A percentile compares a stretch with the other conserved stretches of the same genome.
phyloP scores from a whole-genome alignment of 139 green algal species.

The Micractinium sp. region DNA sequence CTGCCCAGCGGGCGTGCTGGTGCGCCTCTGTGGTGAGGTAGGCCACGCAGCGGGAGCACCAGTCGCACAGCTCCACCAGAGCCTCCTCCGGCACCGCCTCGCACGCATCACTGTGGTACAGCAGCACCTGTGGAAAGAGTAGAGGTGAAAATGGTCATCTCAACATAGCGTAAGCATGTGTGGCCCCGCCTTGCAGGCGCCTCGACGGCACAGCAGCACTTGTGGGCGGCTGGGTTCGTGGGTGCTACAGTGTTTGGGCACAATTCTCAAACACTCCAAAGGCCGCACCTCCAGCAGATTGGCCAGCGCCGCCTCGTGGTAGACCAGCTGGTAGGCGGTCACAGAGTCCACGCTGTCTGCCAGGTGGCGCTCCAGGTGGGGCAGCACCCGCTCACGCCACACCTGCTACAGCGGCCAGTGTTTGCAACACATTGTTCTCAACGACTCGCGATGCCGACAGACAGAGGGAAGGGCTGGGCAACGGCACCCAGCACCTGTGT shows the following conservation, averaged over 20 bases:
- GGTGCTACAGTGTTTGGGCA: too few relatives aligned
- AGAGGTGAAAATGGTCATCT: background rate
- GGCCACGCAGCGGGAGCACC: conserved; percentile 74
- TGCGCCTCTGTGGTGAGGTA: conserved; percentile 59
- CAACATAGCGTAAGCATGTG: too few relatives aligned
- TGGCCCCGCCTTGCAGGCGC: too few relatives aligned
- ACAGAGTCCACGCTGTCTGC: conserved; percentile 60
- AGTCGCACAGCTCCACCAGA: conserved; percentile 78
- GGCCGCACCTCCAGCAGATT: conserved; percentile 87
- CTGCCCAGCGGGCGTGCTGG: conserved; percentile 10
- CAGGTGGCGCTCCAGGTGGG: conserved; percentile 71
- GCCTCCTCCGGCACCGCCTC: conserved; percentile 72
- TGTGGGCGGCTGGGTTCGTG: too few relatives aligned
- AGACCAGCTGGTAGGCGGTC: conserved; percentile 73
- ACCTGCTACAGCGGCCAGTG: conserved; percentile 47
- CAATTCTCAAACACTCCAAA: too few relatives aligned
- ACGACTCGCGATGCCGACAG: too few relatives aligned
- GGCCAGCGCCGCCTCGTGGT: conserved; percentile 76
- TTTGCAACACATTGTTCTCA: background rate
- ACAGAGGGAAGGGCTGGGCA: too few relatives aligned
- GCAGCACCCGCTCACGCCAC: conserved; percentile 80
- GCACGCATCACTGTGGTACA: conserved; percentile 72
- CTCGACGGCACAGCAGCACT: too few relatives aligned
- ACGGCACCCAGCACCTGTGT: too few relatives aligned
- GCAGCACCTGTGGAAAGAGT: conserved; percentile 51